These are phyloP conservation scores for Boletus sp. DNA, from an alignment of 1,284 basidiomycete genomes.

Conservation along the genomic window DNA sequence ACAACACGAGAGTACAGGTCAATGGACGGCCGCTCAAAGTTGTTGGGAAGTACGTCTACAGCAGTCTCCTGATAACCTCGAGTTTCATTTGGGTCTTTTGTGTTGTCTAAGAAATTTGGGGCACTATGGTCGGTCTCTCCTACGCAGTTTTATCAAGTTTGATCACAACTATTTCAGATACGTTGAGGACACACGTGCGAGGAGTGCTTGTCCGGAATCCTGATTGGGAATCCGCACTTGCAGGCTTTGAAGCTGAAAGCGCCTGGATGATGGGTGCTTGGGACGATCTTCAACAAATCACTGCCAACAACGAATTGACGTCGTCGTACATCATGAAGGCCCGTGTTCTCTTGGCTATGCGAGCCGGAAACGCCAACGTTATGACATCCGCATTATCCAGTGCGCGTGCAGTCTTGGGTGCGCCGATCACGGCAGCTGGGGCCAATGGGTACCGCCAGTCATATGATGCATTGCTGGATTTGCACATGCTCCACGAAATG, in stretches of 20 bases:
- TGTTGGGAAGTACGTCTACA: constrained; percentile 99
- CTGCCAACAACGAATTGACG: constrained; percentile 52
- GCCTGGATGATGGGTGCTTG: constrained; percentile 97
- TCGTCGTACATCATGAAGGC: constrained; percentile 79
- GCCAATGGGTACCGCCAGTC: constrained; percentile 81
- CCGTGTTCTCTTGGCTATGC: constrained; percentile 82
- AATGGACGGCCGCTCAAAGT: constrained; percentile 98
- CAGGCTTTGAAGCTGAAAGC: constrained; percentile 90
- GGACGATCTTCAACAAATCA: constrained; percentile 73
- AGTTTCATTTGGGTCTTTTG: constrained; percentile 89
- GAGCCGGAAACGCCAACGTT: constrained; percentile 50
- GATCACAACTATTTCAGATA: constrained; percentile 62
- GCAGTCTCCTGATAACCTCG: constrained; percentile 86
- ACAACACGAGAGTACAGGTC: constrained; percentile 96
- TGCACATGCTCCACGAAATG: constrained; percentile 91
- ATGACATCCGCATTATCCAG: constrained; percentile 59
- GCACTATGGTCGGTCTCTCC: constrained; percentile 81
- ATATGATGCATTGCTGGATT: constrained; percentile 86
- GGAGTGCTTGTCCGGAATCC: constrained; percentile 89
- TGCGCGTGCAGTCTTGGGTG: constrained; percentile 81
- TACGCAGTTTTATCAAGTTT: constrained; percentile 1
- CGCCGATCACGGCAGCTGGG: constrained; percentile 81
- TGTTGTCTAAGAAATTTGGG: constrained; percentile 94
- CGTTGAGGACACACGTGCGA: constrained; percentile 92
- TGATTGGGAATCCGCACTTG: constrained; percentile 80